A percentile compares a stretch with the other conserved stretches of the same genome.
These are phyloP conservation scores for Schizophyllum commune DNA, from an alignment of 1,284 basidiomycete species.

Conservation along the genomic window DNA sequence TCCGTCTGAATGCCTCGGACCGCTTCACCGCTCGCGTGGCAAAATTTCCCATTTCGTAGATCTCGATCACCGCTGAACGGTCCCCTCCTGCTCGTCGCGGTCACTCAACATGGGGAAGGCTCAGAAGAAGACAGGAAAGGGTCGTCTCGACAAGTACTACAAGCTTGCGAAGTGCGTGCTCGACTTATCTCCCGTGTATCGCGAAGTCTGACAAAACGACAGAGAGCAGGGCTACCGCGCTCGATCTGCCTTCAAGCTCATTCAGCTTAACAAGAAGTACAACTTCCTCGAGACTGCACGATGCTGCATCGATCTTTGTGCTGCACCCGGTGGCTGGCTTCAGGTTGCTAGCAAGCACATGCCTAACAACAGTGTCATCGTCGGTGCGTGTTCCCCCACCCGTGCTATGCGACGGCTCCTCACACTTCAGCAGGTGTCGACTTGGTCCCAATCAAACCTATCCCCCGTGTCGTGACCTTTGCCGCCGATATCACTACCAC, in stretches of 20 bases:
- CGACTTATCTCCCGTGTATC: background rate
- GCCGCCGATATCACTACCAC: constrained; percentile 93
- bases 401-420: constrained; percentile 1
- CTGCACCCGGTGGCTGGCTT: constrained; percentile 98
- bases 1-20: background rate
- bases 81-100: background rate
- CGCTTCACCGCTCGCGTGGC: background rate
- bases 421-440: constrained; percentile 65
- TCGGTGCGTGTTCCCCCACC: constrained; percentile 53
- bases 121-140: constrained; percentile 90
- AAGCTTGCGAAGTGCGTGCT: constrained; percentile 77
- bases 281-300: constrained; percentile 84
- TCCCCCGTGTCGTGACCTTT: constrained; percentile 91
- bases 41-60: background rate
- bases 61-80: background rate
- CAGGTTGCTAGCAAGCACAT: constrained; percentile 99
- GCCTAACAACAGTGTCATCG: constrained; percentile 91
- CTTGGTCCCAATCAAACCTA: constrained; percentile 93
- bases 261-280: constrained; percentile 98
- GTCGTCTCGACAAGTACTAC: constrained; percentile 94
- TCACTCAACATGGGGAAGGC: constrained; percentile 57
- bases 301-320: constrained; percentile 98
- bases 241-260: constrained; percentile 99
- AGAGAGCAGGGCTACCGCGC: constrained; percentile 99
- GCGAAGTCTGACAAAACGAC: constrained; percentile 9